Base-by-base conservation (phyloP, 768 basidiomycete genomes). In the Amanita exitialis region DNA sequence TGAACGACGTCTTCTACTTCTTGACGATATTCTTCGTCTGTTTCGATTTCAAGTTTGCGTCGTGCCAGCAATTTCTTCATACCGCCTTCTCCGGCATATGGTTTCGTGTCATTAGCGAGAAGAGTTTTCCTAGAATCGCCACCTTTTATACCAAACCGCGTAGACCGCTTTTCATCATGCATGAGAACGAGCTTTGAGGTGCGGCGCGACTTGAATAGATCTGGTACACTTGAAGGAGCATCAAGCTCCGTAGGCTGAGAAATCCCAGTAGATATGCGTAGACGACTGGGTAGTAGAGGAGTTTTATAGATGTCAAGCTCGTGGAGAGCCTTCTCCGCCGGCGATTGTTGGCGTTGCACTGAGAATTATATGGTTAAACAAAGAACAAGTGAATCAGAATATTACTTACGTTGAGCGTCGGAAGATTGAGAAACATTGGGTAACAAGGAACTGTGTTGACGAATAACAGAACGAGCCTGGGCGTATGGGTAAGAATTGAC, bases 291-390 rank as follows among this genome's bases (percentile, higher is more conserved):
- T 13, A 88, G 58, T 41, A 90, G 73, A 5, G 87, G 87, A 1
- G 84, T 90, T 66, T 82, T 84, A 70, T 88, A 90, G 27, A 84
- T 73, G 55, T 89, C 86, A 41, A 87, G 68, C 57, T 85, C 82
- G 38, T 83, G 80, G 4, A 90, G 69, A 13, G 81, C 81, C 52
- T 75, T 73, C 65, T 87, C 82, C 16, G 84, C 80, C 15, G 79
- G 71, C n/a, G 39, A 72, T 78, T 56, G 68, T 62, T 13, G 69
- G 52, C 61, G 55, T 42, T 55, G 47, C 41, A 30, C 45, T 46
- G 51, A 37, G 53, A 37, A 27, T 10, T 1, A 44, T 46, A 54
- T 13, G n/a, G 10, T 51, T 23, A 43, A 15, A 38, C 20, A 6
- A 23, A n/a, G 23, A 12, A 23, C 35, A 7, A 35, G 30, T 10